A percentile compares a stretch with the other conserved stretches of the same genome.
These are phyloP conservation scores for Punctularia strigosozonata DNA, from an alignment of 768 basidiomycete species.

Conservation along the genomic window DNA sequence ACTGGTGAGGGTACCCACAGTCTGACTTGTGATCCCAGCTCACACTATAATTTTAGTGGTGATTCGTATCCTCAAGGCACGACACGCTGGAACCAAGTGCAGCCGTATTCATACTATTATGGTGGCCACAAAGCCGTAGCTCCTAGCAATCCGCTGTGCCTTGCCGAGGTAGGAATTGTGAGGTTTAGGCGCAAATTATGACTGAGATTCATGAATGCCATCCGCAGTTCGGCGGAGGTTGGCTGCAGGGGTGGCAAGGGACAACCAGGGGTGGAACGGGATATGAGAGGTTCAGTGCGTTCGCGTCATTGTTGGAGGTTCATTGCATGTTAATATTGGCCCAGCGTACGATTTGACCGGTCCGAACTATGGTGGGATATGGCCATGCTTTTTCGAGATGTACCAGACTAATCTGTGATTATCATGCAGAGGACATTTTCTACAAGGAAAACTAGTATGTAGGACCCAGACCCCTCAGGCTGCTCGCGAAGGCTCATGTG, in stretches of 20 bases:
- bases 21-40: neutral
- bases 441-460: conserved; percentile 41
- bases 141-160: conserved; percentile 35
- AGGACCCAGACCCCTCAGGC: neutral
- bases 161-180: conserved; percentile 36
- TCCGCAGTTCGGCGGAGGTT: conserved; percentile 36
- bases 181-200: too few relatives aligned
- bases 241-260: conserved; percentile 32
- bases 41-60: conserved; percentile 19
- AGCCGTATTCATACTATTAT: conserved; percentile 33
- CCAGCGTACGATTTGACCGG: conserved; percentile 30
- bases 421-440: conserved; percentile 32
- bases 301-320: neutral
- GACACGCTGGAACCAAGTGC: conserved; percentile 37
- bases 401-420: conserved; percentile 1
- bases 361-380: conserved; percentile 26
- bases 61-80: conserved; percentile 41
- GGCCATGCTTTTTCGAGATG: neutral
- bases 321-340: neutral
- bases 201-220: neutral
- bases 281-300: conserved; percentile 37
- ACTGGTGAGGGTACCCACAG: conserved; percentile 21
- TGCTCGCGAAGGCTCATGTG: neutral
- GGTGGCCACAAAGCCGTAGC: conserved; percentile 32
- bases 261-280: conserved; percentile 31